Evolutionary conservation across 2,329 filamentous ascomycete species (phyloP), one percentile per base, ranked within the genome.

Genomic region (Hypoxylon sp.): DNA sequence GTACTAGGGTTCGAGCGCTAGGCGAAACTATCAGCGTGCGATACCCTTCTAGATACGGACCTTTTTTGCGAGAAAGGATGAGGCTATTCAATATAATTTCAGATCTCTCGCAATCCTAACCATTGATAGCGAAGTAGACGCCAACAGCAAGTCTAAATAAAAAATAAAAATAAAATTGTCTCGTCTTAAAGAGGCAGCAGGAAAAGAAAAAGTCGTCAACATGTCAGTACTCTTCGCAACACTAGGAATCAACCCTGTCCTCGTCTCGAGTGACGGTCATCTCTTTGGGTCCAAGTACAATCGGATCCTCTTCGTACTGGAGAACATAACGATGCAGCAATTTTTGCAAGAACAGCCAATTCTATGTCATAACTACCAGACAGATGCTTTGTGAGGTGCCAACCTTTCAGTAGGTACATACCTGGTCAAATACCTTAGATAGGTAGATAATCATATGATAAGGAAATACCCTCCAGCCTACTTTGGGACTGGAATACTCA

Each of bases 1-100:
- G 37, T 59, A 10, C 58, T 29, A 37, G 63, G 63, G 59, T 67
- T 19, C 39, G 17, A 52, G 63, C 67, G 67, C 47, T 47, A 70
- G 42, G 33, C 59, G 58, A 69, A 70, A 71, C 67, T 33, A 42
- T 29, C 22, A 37, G 10, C 33, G 24, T 48, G 11, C 46, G 14
- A 53, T 46, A 46, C 33, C 26, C 46, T 48, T 31, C 63, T 61
- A 14, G 19, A 64, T 61, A n/a, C 6, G 37, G 59, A 14, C 39
- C 24, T 39, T 58, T 58, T 64, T 29, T 39, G 59, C 67, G 59
- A 69, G 59, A 53, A 57, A 42, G 11, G 48, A 62, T 48, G 48
- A 51, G 33, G 47, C 26, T 51, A 50, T 63, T 51, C 39, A 13
- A 54, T n/a, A 13, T 19, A 35, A 33, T 47, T 51, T 53, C 46